A percentile compares a stretch with the other conserved stretches of the same genome.
Conservation (phyloP, 2,329 filamentous ascomycete genomes). For the Ascochyta clinopodiicola region DNA sequence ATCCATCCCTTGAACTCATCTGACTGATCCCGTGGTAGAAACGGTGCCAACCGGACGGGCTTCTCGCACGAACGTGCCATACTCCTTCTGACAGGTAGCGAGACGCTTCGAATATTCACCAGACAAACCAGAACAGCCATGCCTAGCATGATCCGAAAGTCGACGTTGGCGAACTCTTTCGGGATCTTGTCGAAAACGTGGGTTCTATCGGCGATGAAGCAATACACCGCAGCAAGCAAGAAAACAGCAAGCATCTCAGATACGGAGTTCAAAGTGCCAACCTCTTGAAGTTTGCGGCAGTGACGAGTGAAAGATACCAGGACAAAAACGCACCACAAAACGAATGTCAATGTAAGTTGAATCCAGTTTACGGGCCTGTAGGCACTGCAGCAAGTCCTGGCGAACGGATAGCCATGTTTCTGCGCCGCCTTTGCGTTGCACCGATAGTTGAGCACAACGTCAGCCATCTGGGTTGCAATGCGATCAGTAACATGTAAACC, state of each 20-base stretch:
- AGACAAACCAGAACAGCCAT: slow-evolving; percentile 38
- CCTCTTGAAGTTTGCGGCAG: background rate
- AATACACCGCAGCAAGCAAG: slow-evolving; percentile 45
- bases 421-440: slow-evolving; percentile 58
- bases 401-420: slow-evolving; percentile 52
- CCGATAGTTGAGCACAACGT: slow-evolving; percentile 61
- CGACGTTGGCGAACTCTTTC: slow-evolving; percentile 52
- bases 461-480: slow-evolving; percentile 57
- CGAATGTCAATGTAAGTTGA: slow-evolving; percentile 43
- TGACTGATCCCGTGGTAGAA: slow-evolving; percentile 63
- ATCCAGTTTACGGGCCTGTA: slow-evolving; percentile 50
- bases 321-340: slow-evolving; percentile 35
- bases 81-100: slow-evolving; percentile 1
- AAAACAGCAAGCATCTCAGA: slow-evolving; percentile 7
- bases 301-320: background rate
- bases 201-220: slow-evolving; percentile 63
- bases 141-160: slow-evolving; percentile 44
- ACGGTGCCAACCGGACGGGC: slow-evolving; percentile 20
- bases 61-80: slow-evolving; percentile 20
- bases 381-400: slow-evolving; percentile 61
- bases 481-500: slow-evolving; percentile 58
- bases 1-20: slow-evolving; percentile 73
- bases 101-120: slow-evolving; percentile 35
- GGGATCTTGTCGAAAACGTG: slow-evolving; percentile 60
- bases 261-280: background rate